Conservation (phyloP, 352 stramenopile genomes). For the Phytophthora multivora region DNA sequence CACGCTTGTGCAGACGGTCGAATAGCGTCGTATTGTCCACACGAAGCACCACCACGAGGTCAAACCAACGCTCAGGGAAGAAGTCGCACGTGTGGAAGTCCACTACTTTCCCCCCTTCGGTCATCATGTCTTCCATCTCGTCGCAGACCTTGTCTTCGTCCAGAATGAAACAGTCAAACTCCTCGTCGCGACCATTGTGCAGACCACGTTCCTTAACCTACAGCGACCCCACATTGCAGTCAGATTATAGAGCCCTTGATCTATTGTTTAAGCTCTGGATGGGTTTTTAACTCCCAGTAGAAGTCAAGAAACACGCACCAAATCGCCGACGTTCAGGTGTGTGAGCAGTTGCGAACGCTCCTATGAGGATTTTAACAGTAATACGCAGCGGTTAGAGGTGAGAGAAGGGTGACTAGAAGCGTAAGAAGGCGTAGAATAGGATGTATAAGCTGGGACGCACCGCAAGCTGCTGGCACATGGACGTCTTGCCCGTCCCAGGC, state of each 20-base stretch:
- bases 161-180: conserved; percentile 96
- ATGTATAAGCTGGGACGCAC: conserved; percentile 33
- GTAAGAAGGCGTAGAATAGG: conserved; percentile 1
- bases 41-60: conserved; percentile 93
- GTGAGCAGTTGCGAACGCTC: conserved; percentile 80
- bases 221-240: conserved; percentile 17
- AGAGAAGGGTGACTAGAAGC: conserved; percentile 8
- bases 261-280: conserved; percentile 1
- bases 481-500: conserved; percentile 95
- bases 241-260: not conserved
- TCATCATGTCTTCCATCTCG: conserved; percentile 93
- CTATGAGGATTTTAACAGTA: conserved; percentile 32
- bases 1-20: conserved; percentile 83
- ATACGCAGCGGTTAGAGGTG: conserved; percentile 10
- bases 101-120: conserved; percentile 90
- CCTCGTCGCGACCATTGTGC: conserved; percentile 90
- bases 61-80: conserved; percentile 98
- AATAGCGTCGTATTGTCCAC: conserved; percentile 94
- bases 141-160: conserved; percentile 98
- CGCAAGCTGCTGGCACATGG: conserved; percentile 91
- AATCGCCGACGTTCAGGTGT: conserved; percentile 95
- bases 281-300: conserved; percentile 1
- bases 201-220: conserved; percentile 76
- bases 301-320: conserved; percentile 52
- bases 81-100: conserved; percentile 99